phyloP scores from a whole-genome alignment of 1,284 basidiomycete genomes.

The Sporisorium scitamineum region DNA sequence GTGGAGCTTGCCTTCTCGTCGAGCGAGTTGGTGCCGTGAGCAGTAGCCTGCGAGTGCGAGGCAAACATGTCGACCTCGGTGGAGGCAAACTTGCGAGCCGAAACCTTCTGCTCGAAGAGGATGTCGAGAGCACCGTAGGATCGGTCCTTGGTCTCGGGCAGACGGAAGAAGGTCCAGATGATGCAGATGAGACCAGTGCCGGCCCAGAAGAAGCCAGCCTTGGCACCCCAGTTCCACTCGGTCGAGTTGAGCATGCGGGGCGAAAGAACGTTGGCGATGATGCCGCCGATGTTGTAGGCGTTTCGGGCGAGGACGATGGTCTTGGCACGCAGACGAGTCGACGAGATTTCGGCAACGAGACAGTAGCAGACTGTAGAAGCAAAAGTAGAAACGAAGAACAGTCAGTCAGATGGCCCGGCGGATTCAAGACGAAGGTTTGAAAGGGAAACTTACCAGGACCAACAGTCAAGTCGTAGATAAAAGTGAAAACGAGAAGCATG shows the following conservation, averaged over 20 bases:
- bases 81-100: constrained; percentile 68
- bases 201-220: constrained; percentile 70
- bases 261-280: constrained; percentile 71
- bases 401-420: no score
- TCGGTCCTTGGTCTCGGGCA: constrained; percentile 71
- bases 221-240: constrained; percentile 71
- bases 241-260: constrained; percentile 71
- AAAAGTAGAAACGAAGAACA: no score
- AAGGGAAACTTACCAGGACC: no score
- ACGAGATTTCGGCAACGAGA: constrained; percentile 72
- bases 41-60: constrained; percentile 25
- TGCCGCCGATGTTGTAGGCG: constrained; percentile 69
- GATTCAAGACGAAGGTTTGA: no score
- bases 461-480: constrained; percentile 70
- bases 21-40: constrained; percentile 10
- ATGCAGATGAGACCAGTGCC: constrained; percentile 69
- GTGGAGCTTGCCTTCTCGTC: constrained; percentile 36
- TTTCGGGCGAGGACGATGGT: constrained; percentile 73
- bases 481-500: constrained; percentile 71
- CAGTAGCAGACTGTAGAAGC: constrained; percentile 71
- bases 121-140: constrained; percentile 71
- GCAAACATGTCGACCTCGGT: constrained; percentile 66
- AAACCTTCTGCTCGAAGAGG: constrained; percentile 67
- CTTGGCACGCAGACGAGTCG: constrained; percentile 72
- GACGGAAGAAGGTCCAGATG: constrained; percentile 67